Evolutionary conservation across 495 filamentous ascomycete species (phyloP).

Genomic region (Polyplosphaeria fusca): DNA sequence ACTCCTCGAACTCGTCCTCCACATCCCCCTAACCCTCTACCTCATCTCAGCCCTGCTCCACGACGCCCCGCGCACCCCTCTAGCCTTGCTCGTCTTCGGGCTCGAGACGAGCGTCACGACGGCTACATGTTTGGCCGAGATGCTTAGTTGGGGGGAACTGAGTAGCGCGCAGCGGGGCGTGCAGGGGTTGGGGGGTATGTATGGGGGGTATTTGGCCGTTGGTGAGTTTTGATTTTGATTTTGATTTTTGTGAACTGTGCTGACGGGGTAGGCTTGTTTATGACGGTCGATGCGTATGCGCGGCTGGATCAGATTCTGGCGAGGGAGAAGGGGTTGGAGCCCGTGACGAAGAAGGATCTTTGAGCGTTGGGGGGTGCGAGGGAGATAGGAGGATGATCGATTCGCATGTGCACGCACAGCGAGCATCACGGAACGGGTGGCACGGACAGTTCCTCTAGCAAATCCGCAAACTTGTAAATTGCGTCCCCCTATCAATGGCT

Average conservation of each 20-base stretch:
- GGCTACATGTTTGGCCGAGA: slow-evolving; percentile 61
- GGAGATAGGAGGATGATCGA: too few species aligned
- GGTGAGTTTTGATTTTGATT: slow-evolving; percentile 54
- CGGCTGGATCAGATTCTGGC: slow-evolving; percentile 39
- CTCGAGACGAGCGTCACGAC: slow-evolving; percentile 71
- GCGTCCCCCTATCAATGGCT: too few species aligned
- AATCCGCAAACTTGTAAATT: too few species aligned
- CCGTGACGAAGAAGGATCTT: slow-evolving; percentile 18
- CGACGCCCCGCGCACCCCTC: slow-evolving; percentile 55
- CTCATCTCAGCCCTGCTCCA: slow-evolving; percentile 51
- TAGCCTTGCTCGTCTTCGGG: slow-evolving; percentile 67
- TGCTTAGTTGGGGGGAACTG: slow-evolving; percentile 42
- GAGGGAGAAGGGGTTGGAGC: slow-evolving; percentile 8
- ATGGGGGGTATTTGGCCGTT: slow-evolving; percentile 68
- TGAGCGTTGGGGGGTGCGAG: slow-evolving; percentile 10
- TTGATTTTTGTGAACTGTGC: background rate
- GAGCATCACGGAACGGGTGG: too few species aligned
- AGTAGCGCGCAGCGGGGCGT: slow-evolving; percentile 46
- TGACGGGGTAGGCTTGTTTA: slow-evolving; percentile 48
- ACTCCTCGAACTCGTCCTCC: slow-evolving; percentile 65
- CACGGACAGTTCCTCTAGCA: too few species aligned
- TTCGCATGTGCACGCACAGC: too few species aligned
- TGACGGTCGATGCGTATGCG: slow-evolving; percentile 55
- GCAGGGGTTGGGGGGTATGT: slow-evolving; percentile 56
- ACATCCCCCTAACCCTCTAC: slow-evolving; percentile 68